Evolutionary conservation across 2,329 filamentous ascomycete genomes (phyloP).

Genomic region (Huntiella decipiens): DNA sequence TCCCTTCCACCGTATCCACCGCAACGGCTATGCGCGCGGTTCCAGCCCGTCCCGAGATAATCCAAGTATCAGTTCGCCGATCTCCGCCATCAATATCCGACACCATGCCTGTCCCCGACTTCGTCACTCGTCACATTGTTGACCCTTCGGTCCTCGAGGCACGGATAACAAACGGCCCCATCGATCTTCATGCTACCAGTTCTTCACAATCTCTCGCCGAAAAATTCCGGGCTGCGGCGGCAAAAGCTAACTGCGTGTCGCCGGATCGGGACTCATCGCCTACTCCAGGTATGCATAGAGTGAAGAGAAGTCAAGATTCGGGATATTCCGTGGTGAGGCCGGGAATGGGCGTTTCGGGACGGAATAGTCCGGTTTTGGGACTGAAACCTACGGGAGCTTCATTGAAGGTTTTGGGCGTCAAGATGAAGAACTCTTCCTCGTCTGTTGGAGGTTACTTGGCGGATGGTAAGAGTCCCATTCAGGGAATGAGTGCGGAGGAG

Average conservation of each 20-base stretch:
- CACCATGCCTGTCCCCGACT: neutral
- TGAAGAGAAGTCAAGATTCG: neutral
- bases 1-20: neutral
- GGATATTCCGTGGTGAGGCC: neutral
- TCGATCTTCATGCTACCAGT: neutral
- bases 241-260: neutral
- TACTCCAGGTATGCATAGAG: neutral
- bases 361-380: no score
- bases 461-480: no score
- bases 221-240: constrained; percentile 1
- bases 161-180: neutral
- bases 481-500: constrained; percentile 10
- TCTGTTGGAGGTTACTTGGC: no score
- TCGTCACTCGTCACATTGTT: neutral
- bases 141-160: constrained; percentile 1
- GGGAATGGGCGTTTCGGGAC: no score
- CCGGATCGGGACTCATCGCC: neutral
- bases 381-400: neutral
- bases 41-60: constrained; percentile 8
- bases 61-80: constrained; percentile 6
- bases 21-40: constrained; percentile 7
- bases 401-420: no score
- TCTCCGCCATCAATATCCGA: neutral
- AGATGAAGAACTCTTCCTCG: no score
- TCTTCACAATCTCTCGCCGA: constrained; percentile 1